phyloP scores from a whole-genome alignment of 768 basidiomycete genomes.

The Suillus sp. region DNA sequence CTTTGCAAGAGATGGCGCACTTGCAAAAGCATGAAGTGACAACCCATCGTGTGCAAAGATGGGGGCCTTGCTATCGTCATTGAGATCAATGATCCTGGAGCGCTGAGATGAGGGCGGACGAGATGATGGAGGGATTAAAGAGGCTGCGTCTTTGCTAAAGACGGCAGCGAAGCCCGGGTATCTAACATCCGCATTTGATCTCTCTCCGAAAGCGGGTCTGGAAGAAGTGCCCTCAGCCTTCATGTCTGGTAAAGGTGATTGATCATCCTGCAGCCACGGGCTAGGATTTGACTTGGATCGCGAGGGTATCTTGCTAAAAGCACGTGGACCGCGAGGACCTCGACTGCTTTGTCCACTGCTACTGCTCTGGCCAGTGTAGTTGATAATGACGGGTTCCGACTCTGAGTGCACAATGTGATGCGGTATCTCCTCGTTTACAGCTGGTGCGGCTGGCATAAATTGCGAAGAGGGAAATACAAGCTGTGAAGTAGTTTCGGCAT shows the following conservation, averaged over 20 bases:
- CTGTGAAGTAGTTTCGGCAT: conserved; percentile 16
- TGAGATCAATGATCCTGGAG: conserved; percentile 16
- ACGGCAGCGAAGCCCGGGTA: conserved; percentile 3
- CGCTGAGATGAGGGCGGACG: conserved; percentile 9
- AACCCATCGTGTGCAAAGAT: conserved; percentile 13
- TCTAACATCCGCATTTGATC: conserved; percentile 19
- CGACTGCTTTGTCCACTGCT: conserved; percentile 38
- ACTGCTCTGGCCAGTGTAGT: conserved; percentile 26
- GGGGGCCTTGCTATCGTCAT: conserved; percentile 6
- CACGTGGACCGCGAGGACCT: conserved; percentile 47
- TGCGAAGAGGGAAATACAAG: background rate
- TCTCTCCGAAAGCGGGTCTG: conserved; percentile 18
- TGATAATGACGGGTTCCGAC: conserved; percentile 6
- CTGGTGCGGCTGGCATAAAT: conserved; percentile 16
- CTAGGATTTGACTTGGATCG: conserved; percentile 29
- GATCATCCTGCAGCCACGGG: conserved; percentile 14
- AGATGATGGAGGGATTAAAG: conserved; percentile 1
- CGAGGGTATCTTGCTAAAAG: conserved; percentile 35
- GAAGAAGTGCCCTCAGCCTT: conserved; percentile 5
- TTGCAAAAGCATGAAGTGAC: conserved; percentile 11
- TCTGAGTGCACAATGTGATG: conserved; percentile 10
- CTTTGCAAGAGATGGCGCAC: conserved; percentile 1
- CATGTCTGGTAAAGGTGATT: conserved; percentile 11
- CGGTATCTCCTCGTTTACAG: conserved; percentile 1
- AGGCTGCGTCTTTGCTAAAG: conserved; percentile 7